phyloP scores from a whole-genome alignment of 2,329 filamentous ascomycete species.

The Stemphylium lycopersici region DNA sequence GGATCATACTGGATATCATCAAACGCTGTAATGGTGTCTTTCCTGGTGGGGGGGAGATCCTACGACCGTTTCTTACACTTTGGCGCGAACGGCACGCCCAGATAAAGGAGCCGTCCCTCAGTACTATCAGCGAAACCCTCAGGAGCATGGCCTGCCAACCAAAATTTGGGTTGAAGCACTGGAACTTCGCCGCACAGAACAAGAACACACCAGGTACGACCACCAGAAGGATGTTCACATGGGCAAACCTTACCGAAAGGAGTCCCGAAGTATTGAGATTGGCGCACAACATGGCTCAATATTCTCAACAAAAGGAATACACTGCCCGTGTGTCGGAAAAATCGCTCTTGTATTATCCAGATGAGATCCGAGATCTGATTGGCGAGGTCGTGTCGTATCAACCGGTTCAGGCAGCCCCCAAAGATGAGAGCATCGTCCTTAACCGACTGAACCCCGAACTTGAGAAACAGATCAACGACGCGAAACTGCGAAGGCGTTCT shows the following conservation, averaged over 20 bases:
- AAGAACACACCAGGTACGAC: slow-evolving; percentile 43
- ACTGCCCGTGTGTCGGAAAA: slow-evolving; percentile 17
- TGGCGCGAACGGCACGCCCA: slow-evolving; percentile 56
- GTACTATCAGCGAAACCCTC: slow-evolving; percentile 59
- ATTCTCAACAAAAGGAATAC: slow-evolving; percentile 25
- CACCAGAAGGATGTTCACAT: slow-evolving; percentile 58
- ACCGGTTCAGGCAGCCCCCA: slow-evolving; percentile 27
- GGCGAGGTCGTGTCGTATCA: slow-evolving; percentile 26
- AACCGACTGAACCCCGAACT: slow-evolving; percentile 29
- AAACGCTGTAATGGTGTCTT: slow-evolving; percentile 61
- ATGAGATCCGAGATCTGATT: slow-evolving; percentile 37
- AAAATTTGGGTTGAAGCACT: slow-evolving; percentile 57
- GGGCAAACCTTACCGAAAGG: slow-evolving; percentile 53
- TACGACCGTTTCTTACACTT: slow-evolving; percentile 59
- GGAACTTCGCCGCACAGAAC: slow-evolving; percentile 42
- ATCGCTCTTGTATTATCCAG: slow-evolving; percentile 42
- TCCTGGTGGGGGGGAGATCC: slow-evolving; percentile 61
- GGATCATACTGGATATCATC: slow-evolving; percentile 62
- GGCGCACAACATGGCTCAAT: slow-evolving; percentile 58
- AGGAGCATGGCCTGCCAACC: slow-evolving; percentile 56
- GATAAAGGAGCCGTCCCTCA: slow-evolving; percentile 55
- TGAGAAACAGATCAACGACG: slow-evolving; percentile 28
- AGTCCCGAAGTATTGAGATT: slow-evolving; percentile 56
- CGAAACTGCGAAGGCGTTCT: slow-evolving; percentile 17
- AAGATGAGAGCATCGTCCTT: slow-evolving; percentile 37